These are phyloP conservation scores for Melastoma candidum DNA, from an alignment of 441 rosid genomes.

Conservation along the genomic window DNA sequence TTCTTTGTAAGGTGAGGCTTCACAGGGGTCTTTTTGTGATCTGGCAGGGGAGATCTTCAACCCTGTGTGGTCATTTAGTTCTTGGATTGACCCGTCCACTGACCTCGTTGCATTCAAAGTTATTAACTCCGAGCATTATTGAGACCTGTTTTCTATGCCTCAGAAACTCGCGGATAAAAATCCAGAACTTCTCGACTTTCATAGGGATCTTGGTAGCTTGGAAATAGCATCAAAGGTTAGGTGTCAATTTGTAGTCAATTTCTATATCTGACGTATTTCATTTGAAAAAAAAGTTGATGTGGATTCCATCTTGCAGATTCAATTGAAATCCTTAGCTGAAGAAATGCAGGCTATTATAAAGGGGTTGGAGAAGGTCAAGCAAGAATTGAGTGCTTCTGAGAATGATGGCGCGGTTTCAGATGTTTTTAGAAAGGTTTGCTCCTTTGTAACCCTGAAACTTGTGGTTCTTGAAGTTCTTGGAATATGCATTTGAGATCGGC, in stretches of 20 bases:
- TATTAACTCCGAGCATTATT: too few relatives aligned
- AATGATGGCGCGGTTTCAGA: slow-evolving; percentile 97
- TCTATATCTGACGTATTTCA: slow-evolving; percentile 1
- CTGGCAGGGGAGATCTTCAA: too few relatives aligned
- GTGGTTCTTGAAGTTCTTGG: too few relatives aligned
- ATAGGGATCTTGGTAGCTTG: slow-evolving; percentile 67
- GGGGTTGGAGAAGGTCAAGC: slow-evolving; percentile 89
- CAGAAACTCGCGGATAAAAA: slow-evolving; percentile 77
- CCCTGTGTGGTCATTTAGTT: too few relatives aligned
- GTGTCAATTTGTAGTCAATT: slow-evolving; percentile 7
- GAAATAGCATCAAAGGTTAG: slow-evolving; percentile 79
- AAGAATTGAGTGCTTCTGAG: slow-evolving; percentile 78
- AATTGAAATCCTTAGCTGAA: slow-evolving; percentile 89
- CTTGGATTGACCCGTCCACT: too few relatives aligned
- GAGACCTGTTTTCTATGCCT: slow-evolving; percentile 9
- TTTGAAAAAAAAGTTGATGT: neutral
- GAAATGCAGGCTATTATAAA: slow-evolving; percentile 99
- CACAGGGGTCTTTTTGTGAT: too few relatives aligned
- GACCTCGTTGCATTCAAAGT: too few relatives aligned
- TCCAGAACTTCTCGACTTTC: slow-evolving; percentile 79
- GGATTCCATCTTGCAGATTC: slow-evolving; percentile 51
- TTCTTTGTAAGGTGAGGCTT: slow-evolving; percentile 76
- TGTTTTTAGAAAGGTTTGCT: slow-evolving; percentile 64
- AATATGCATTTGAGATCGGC: too few relatives aligned
- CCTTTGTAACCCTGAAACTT: too few relatives aligned